Conservation (phyloP, 2,329 filamentous ascomycete species). For the Hypomyces perniciosus region DNA sequence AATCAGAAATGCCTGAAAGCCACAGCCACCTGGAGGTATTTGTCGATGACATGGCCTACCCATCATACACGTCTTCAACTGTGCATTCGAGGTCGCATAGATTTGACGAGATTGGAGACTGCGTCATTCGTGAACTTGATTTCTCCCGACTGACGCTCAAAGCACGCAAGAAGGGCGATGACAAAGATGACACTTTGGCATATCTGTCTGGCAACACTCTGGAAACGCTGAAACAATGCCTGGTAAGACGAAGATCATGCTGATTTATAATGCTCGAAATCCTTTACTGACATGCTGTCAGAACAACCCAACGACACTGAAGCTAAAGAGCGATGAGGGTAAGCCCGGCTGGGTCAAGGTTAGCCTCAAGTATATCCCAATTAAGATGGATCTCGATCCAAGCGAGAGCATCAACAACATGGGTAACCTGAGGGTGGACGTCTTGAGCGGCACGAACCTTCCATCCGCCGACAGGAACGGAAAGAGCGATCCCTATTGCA, state of each 20-base stretch:
- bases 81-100: conserved; percentile 62
- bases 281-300: conserved; percentile 27
- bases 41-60: conserved; percentile 92
- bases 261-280: not conserved
- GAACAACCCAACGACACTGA: conserved; percentile 84
- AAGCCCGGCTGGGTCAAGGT: conserved; percentile 75
- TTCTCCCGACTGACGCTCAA: conserved; percentile 89
- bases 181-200: conserved; percentile 70
- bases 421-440: conserved; percentile 88
- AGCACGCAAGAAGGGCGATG: conserved; percentile 72
- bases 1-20: conserved; percentile 73
- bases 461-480: conserved; percentile 93
- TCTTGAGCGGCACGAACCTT: conserved; percentile 80
- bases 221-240: conserved; percentile 78
- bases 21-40: conserved; percentile 78
- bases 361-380: conserved; percentile 88
- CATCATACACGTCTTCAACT: conserved; percentile 76
- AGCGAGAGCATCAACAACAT: conserved; percentile 99
- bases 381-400: conserved; percentile 89
- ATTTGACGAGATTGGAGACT: conserved; percentile 91
- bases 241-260: conserved; percentile 49
- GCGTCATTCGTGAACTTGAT: conserved; percentile 94
- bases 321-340: conserved; percentile 72
- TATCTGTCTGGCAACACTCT: conserved; percentile 80
- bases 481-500: conserved; percentile 94